A percentile compares a stretch with the other conserved stretches of the same genome.
These are phyloP conservation scores for Adiantum capillusveneris DNA, from an alignment of 75 land plant species.

Conservation along the genomic window DNA sequence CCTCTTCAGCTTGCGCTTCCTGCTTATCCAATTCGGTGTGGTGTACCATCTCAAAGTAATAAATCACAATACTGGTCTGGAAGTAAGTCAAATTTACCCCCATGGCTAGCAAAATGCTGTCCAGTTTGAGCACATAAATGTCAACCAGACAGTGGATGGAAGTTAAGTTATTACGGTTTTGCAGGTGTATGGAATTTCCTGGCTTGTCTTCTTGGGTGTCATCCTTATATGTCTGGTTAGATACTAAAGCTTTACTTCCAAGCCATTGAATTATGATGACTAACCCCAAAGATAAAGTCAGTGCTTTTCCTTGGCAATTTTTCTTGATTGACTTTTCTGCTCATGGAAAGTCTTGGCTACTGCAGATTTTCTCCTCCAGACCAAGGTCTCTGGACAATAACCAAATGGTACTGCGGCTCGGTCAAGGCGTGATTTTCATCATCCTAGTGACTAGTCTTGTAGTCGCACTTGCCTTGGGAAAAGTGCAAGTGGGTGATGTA, in stretches of 20 bases:
- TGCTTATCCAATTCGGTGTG: conserved; percentile 29
- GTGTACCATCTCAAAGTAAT: conserved; percentile 23
- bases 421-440: conserved; percentile 64
- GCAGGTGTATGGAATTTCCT: conserved; percentile 77
- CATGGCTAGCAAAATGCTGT: too few species aligned
- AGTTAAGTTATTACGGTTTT: background rate
- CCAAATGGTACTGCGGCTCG: conserved; percentile 66
- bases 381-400: conserved; percentile 35
- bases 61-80: conserved; percentile 11
- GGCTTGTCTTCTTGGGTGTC: conserved; percentile 61
- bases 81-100: conserved; percentile 8
- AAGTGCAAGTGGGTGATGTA: conserved; percentile 45
- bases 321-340: background rate
- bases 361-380: background rate
- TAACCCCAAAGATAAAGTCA: too few species aligned
- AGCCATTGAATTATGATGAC: background rate
- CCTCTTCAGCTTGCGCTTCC: conserved; percentile 27
- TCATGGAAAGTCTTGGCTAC: background rate
- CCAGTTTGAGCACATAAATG: background rate
- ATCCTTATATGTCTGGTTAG: conserved; percentile 77
- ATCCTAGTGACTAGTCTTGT: conserved; percentile 48
- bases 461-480: conserved; percentile 43
- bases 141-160: background rate
- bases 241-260: background rate
- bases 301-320: background rate